Percentiles rank a stretch among this genome's conserved stretches.
These are phyloP conservation scores for Cyclostephanos tholiformis DNA, from an alignment of 108 stramenopile species.

Conservation along the genomic window DNA sequence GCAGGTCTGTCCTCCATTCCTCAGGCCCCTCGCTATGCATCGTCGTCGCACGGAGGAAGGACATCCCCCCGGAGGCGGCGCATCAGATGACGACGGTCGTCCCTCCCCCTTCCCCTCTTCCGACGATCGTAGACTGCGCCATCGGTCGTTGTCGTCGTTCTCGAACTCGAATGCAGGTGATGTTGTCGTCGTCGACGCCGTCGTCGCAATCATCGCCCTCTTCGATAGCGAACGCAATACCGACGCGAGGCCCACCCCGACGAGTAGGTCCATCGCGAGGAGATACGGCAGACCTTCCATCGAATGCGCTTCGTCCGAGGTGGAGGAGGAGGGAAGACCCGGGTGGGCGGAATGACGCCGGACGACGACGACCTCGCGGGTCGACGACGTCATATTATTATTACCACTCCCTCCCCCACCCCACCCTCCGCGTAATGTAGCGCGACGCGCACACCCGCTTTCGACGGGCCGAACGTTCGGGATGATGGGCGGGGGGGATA, in stretches of 20 bases:
- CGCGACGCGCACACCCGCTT: no score
- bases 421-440: no score
- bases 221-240: not conserved
- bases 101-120: no score
- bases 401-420: no score
- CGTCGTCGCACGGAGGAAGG: not conserved
- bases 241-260: not conserved
- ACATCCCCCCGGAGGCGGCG: not conserved
- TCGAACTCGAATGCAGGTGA: no score
- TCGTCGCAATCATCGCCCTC: not conserved
- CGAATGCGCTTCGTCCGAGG: no score
- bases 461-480: no score
- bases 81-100: not conserved
- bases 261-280: conserved; percentile 2
- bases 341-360: no score
- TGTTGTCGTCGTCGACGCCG: not conserved
- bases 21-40: conserved; percentile 45
- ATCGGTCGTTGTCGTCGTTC: not conserved
- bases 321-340: no score
- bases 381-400: no score
- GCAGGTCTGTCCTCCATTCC: conserved; percentile 83
- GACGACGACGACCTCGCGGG: no score
- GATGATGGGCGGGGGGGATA: no score
- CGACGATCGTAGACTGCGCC: not conserved
- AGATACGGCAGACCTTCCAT: not conserved